A percentile compares a stretch with the other conserved stretches of the same genome.
Conservation (phyloP, 1,284 basidiomycete species). For the Ceratobasidium sp. region DNA sequence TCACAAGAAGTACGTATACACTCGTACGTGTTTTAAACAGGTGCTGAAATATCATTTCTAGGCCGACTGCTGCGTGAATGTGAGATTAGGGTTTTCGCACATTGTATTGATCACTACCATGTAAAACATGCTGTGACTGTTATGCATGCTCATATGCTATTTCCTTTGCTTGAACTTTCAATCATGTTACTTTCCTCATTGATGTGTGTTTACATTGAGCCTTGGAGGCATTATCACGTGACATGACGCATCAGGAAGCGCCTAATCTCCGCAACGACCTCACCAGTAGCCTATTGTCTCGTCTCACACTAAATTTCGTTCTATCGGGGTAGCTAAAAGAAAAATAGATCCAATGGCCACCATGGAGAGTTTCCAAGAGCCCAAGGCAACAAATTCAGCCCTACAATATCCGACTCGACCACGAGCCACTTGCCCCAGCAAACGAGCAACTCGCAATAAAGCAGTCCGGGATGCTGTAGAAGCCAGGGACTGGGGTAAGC, state of each 20-base stretch:
- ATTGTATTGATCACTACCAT: slow-evolving; percentile 29
- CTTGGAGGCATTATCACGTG: background rate
- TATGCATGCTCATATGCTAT: slow-evolving; percentile 37
- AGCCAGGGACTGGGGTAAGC: slow-evolving; percentile 56
- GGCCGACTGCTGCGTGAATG: slow-evolving; percentile 17
- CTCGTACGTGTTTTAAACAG: background rate
- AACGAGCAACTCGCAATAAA: slow-evolving; percentile 7
- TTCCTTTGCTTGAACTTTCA: slow-evolving; percentile 25
- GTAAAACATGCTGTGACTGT: slow-evolving; percentile 32
- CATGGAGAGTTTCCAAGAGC: background rate
- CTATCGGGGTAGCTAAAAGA: background rate
- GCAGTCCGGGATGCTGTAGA: slow-evolving; percentile 23
- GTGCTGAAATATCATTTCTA: background rate
- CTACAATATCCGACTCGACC: background rate
- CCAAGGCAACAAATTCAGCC: background rate
- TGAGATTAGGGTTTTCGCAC: background rate
- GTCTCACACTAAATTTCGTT: background rate
- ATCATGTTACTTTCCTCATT: slow-evolving; percentile 13
- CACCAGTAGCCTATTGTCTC: background rate
- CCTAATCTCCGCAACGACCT: background rate
- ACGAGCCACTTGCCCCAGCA: background rate
- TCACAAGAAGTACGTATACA: slow-evolving; percentile 61
- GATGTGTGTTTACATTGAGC: background rate
- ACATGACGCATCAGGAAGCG: background rate
- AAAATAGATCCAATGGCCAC: background rate